Base-by-base conservation (phyloP, 257 asterid species). In the Cordia subcordata region DNA sequence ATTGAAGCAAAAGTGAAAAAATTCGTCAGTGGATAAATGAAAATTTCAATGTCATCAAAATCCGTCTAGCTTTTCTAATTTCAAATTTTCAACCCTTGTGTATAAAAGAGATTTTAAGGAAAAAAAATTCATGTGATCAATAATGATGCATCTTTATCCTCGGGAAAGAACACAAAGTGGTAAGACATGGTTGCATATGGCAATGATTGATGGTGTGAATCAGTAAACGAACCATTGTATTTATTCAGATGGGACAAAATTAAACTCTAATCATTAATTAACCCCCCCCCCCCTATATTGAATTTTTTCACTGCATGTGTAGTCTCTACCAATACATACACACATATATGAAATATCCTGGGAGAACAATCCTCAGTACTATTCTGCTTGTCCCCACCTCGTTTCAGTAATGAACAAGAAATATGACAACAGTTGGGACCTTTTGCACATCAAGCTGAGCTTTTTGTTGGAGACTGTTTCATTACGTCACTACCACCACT, bases 1-100 rank as follows among this genome's bases (percentile, higher is more conserved):
- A 74, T 71, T 60, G 70, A 76, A 65, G 66, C 72, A 56, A 71
- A 67, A 68, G 55, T 15, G 67, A 77, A 71, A 75, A 71, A 67
- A 67, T 63, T 76, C 70, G 76, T 61, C 62, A 61, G 53, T 27
- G 6, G 35, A 27, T 3, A 27, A 27, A 27, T 3, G 35, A 27
- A 27, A 6, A 27, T 27, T n/a, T n/a, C n/a, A n/a, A n/a, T n/a
- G n/a, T n/a, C n/a, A n/a, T n/a, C n/a, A n/a, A 27, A 27, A 27
- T 27, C 35, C 6, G n/a, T 27, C 6, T 27, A 27, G 35, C 35
- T 6, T 27, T 6, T 1, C 35, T 27, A 27, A 27, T 27, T 27
- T 6, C 35, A 27, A 27, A 27, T 27, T n/a, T 1, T 27, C 35
- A 27, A 27, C 3, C 4, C 35, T 27, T 27, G 3, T 27, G 35